phyloP scores from a whole-genome alignment of 176 grass and related monocot species.

The Juncus inflexus region DNA sequence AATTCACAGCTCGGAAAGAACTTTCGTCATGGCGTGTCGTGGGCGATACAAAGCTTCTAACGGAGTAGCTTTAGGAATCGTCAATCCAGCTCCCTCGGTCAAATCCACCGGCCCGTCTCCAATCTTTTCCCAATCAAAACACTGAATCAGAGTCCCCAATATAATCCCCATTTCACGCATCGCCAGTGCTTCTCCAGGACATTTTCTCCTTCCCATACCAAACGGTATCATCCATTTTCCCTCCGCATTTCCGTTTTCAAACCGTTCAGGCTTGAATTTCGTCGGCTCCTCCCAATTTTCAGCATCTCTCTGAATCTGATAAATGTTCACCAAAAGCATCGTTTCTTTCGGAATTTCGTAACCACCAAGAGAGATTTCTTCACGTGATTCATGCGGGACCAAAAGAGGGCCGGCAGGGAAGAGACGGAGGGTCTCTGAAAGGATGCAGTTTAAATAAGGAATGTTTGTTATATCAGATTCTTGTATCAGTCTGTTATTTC shows the following conservation, averaged over 20 bases:
- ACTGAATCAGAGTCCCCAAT: slow-evolving; percentile 22
- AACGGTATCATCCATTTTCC: slow-evolving; percentile 30
- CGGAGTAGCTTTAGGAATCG: slow-evolving; percentile 2
- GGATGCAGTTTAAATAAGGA: slow-evolving; percentile 11
- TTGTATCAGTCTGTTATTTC: slow-evolving; percentile 17
- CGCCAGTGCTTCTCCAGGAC: slow-evolving; percentile 29
- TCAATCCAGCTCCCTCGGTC: background rate
- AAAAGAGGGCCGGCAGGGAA: background rate
- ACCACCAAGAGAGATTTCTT: background rate
- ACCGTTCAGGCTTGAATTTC: slow-evolving; percentile 12
- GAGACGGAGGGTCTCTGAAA: background rate
- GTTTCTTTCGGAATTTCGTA: slow-evolving; percentile 8
- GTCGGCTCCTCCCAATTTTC: slow-evolving; percentile 24
- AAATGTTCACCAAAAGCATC: slow-evolving; percentile 22
- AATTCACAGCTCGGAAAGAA: too few species aligned
- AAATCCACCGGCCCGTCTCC: slow-evolving; percentile 25
- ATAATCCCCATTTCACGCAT: background rate
- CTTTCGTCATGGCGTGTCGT: too few species aligned
- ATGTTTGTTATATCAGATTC: slow-evolving; percentile 17
- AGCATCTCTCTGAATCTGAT: slow-evolving; percentile 3
- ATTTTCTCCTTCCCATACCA: slow-evolving; percentile 40
- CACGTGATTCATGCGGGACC: background rate
- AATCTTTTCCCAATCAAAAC: slow-evolving; percentile 30
- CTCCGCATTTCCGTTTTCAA: background rate
- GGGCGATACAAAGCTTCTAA: slow-evolving; percentile 15